Evolutionary conservation across 495 filamentous ascomycete genomes (phyloP), one percentile per base, ranked within the genome.

Genomic region (Pseudoneurospora amorphoporcata): DNA sequence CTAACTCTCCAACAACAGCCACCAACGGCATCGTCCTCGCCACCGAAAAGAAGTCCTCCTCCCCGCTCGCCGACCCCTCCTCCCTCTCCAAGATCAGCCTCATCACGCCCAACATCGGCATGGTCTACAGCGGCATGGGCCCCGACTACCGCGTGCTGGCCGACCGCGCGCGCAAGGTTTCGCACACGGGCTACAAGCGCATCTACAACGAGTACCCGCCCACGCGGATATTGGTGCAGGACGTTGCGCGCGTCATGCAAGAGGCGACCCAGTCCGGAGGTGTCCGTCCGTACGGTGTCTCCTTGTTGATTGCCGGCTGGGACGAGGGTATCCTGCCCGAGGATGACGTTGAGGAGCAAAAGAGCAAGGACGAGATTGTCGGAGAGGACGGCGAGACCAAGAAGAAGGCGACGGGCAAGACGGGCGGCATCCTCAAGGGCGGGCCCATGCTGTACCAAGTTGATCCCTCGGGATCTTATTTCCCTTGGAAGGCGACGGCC

Each of bases 171-270:
- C 94, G 95, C 75, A 98, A 98, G 83, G 95, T 98, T 72, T 95
- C 93, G n/a, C 96, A 99, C 85, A 97, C 96, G 68, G 91, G 91
- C 82, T 99, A 98, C 89, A 99, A 99, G 88, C 94, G 95, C 81
- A 92, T 99, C 82, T 99, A 99, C 87, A 99, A 99, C 84, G 95
- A 99, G 86, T 99, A 99, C 87, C 95, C 95, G 16, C 95, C 95
- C 10, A 99, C 96, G 38, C 89, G 95, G 74, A 99, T 99, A 88
- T 86, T 99, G 81, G 95, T 99, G 72, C 95, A 99, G 83, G 96
- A 99, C 78, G 95, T 99, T 70, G 95, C 95, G 61, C 89, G 93
- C 75, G 94, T 97, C 72, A 97, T 99, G 91, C 96, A 99, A 81
- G 95, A 99, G 83, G 95, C 95, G 38, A 99, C 95, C 58, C 95